Evolutionary conservation across 2,329 filamentous ascomycete species (phyloP), one percentile per base, ranked within the genome.

Genomic region (Hypoxylon rubiginosum): DNA sequence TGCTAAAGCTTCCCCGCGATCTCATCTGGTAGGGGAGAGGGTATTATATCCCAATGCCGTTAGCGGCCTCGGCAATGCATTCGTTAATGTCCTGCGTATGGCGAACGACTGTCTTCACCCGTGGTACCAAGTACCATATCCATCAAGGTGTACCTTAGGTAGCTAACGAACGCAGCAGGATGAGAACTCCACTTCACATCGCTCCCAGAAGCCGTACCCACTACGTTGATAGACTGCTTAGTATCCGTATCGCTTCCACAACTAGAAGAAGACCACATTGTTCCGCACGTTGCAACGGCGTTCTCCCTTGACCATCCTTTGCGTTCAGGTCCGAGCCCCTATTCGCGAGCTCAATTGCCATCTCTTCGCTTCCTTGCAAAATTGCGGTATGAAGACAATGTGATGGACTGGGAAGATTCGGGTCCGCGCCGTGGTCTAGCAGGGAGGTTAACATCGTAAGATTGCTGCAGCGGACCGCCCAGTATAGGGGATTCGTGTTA

Each of bases 391-490:
- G 32, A 13, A 34, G 32, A 34, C 9, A 4, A 34, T 34, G 13
- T 9, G 32, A 34, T 10, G 32, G 32, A 9, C 32, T 34, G 4
- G 32, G 32, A 34, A 34, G 9, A 13, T 34, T 34, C 4, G 32
- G 32, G 30, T 58, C 55, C 13, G 45, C 55, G 21, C 45, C 55
- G 3, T 34, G 24, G 13, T 58, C 32, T 45, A n/a, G 39, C 10
- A 10, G 41, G 19, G 4, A 58, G 26, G 15, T 15, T 26, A 32
- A 17, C 55, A 34, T 4, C 9, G 11, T 36, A 8, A 15, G 2
- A 17, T 58, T 58, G 4, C 21, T 4, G 28, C 55, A 58, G 26
- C 21, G 9, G 4, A 58, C 17, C 2, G 55, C 43, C 55, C 55
- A 58, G 45, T 50, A 49, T 19, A 58, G 17, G 3, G 43, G 28